Conservation (phyloP, 2,329 filamentous ascomycete species). For the Fusarium euwallaceae region DNA sequence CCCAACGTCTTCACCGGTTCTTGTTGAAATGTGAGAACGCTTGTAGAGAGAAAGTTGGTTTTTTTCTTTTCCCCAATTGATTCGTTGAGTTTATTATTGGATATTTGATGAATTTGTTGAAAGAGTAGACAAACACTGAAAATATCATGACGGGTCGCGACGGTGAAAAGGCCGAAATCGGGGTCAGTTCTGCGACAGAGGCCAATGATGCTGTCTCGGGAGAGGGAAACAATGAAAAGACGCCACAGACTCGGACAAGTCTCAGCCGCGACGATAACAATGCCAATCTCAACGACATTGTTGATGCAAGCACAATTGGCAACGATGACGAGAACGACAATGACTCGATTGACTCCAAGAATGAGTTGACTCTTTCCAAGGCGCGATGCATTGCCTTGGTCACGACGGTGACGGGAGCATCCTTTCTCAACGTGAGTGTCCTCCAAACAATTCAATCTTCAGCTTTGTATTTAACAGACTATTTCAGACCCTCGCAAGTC, state of each 20-base stretch:
- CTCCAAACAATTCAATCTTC: not conserved
- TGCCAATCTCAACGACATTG: not conserved
- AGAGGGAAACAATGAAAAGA: constrained; percentile 21
- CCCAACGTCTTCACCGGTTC: not conserved
- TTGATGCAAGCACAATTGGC: not conserved
- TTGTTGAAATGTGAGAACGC: not conserved
- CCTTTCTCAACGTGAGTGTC: constrained; percentile 65
- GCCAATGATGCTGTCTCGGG: not conserved
- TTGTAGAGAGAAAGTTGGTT: not conserved
- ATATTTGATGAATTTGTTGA: not conserved
- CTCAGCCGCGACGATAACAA: not conserved
- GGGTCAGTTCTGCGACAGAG: constrained; percentile 10
- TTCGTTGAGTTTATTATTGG: not conserved
- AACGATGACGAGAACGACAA: constrained; percentile 25
- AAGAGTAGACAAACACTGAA: not conserved
- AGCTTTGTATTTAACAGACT: not conserved
- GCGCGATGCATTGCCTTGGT: constrained; percentile 68
- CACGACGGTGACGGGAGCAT: constrained; percentile 66
- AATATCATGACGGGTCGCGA: constrained; percentile 21
- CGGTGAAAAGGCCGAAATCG: constrained; percentile 26
- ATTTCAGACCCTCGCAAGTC: constrained; percentile 46
- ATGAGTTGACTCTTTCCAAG: constrained; percentile 59
- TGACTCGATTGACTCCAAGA: constrained; percentile 40
- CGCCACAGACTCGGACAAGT: constrained; percentile 6
- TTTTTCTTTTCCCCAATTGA: not conserved